These are phyloP conservation scores for Phoma sp. DNA, from an alignment of 2,329 filamentous ascomycete species.

Conservation along the genomic window DNA sequence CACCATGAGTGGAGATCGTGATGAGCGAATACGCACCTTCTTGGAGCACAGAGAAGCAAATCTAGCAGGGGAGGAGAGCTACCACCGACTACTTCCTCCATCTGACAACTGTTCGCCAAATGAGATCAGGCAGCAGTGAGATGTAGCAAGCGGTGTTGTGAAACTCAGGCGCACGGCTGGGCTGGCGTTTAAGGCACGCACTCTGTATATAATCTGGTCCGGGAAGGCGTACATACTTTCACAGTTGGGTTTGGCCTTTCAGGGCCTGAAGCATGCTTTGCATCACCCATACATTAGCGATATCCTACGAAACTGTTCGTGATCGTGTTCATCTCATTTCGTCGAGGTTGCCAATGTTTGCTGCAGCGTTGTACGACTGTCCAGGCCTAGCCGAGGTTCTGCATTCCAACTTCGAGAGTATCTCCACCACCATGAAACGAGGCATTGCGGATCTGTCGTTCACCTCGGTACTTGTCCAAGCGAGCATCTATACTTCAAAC, in stretches of 20 bases:
- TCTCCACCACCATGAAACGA: conserved; percentile 7
- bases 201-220: not conserved
- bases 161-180: not conserved
- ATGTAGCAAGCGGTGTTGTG: not conserved
- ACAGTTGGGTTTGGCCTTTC: conserved; percentile 11
- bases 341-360: not conserved
- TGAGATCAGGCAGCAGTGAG: conserved; percentile 41
- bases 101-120: conserved; percentile 56
- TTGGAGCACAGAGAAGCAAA: conserved; percentile 61
- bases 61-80: conserved; percentile 52
- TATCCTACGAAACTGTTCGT: not conserved
- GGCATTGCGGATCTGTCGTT: conserved; percentile 14
- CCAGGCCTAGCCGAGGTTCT: not conserved
- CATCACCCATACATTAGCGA: conserved; percentile 1
- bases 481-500: conserved; percentile 16
- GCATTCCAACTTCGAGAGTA: not conserved
- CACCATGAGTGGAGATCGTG: conserved; percentile 55
- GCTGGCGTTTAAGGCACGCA: conserved; percentile 12
- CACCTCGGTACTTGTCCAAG: conserved; percentile 19
- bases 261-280: conserved; percentile 13
- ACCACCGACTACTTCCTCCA: conserved; percentile 54
- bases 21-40: conserved; percentile 75
- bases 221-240: not conserved
- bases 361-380: not conserved
- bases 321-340: not conserved